Evolutionary conservation across 768 basidiomycete genomes (phyloP), one percentile per base, ranked within the genome.

Genomic region (Naganishia friedmannii): DNA sequence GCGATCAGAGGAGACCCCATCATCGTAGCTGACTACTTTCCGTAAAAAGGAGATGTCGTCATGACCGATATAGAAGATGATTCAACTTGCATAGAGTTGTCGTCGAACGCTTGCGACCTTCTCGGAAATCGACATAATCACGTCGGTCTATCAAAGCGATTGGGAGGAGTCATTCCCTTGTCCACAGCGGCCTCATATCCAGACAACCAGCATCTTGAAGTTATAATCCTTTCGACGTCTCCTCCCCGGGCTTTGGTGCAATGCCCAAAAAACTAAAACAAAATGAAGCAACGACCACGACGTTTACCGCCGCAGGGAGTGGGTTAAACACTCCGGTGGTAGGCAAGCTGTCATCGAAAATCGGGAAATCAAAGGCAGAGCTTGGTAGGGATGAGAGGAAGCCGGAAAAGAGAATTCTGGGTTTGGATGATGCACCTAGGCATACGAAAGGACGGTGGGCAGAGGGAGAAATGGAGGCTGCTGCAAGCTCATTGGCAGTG

Each of bases 241-340:
- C 12, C 48, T 26, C 48, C 3, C 6, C 48, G 48, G 48, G 48
- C 48, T 51, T 26, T 63, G 12, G 21, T 63, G 60, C 42, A 34
- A 63, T 63, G 60, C 37, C 60, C 39, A 63, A 63, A 34, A 63
- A 63, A 42, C 60, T 19, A 63, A 63, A 23, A 1, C 37, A 42
- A 45, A 46, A 63, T 63, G 60, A 63, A n/a, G 37, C 39, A 42
- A 23, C 34, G 12, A 63, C 60, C 37, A 63, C 60, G 60, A 63
- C 60, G 26, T 63, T 63, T 63, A 46, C 39, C 39, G 60, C 60
- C 42, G 60, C 60, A 63, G 60, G 60, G 60, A 63, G 60, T 63
- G 60, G 60, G 60, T 45, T 63, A 42, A 63, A 63, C 60, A 63
- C 60, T 26, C 42, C 60, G 9, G 42, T 29, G 1, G 60, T 26